phyloP scores from a whole-genome alignment of 805 yeast genomes.

The Saccharomycopsis vini region DNA sequence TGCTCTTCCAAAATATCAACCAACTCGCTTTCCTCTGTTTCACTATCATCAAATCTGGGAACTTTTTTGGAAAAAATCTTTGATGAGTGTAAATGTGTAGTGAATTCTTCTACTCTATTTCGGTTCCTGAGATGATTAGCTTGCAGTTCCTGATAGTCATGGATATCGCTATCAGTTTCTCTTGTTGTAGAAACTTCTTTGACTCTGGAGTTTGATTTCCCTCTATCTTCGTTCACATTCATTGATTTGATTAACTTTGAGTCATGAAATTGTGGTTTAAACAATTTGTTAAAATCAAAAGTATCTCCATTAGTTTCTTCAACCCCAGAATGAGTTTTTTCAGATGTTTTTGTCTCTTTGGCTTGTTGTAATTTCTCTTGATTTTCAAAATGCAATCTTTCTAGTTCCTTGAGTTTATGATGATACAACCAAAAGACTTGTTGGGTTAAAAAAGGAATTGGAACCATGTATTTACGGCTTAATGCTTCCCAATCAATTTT shows the following conservation, averaged over 20 bases:
- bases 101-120: too few relatives aligned
- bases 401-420: slow-evolving; percentile 28
- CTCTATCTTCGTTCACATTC: too few relatives aligned
- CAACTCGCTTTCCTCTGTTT: slow-evolving; percentile 3
- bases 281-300: slow-evolving; percentile 8
- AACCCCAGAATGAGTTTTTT: neutral
- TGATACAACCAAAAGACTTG: slow-evolving; percentile 36
- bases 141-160: neutral
- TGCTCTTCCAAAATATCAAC: slow-evolving; percentile 1
- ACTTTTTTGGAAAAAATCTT: slow-evolving; percentile 9
- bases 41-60: slow-evolving; percentile 13
- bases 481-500: slow-evolving; percentile 26
- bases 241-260: too few relatives aligned
- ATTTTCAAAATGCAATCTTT: slow-evolving; percentile 24
- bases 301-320: neutral
- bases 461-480: slow-evolving; percentile 26
- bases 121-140: too few relatives aligned
- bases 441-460: slow-evolving; percentile 24
- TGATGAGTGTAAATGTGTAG: slow-evolving; percentile 11
- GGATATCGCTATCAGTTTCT: neutral
- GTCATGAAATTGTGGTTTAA: slow-evolving; percentile 11
- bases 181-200: too few relatives aligned
- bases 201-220: too few relatives aligned
- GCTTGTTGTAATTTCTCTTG: neutral
- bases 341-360: neutral